A percentile compares a stretch with the other conserved stretches of the same genome.
phyloP scores from a whole-genome alignment of 202 grass and related monocot species.

The Setaria viridis region DNA sequence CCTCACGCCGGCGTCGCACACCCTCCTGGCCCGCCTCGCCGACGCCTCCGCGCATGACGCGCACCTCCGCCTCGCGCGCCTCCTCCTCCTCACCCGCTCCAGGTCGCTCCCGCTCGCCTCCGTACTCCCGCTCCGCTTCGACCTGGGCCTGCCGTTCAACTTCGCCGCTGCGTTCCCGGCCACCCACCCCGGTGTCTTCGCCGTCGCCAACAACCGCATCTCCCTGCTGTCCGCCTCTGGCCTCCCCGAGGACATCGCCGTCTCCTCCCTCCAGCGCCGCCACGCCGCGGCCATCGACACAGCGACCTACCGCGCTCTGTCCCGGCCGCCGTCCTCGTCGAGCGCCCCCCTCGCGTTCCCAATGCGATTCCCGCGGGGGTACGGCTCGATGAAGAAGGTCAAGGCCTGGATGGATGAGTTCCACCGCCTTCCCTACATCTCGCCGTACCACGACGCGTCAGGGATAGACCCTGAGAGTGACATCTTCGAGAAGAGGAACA shows the following conservation, averaged over 20 bases:
- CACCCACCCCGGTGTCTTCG: constrained; percentile 63
- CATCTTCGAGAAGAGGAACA: constrained; percentile 94
- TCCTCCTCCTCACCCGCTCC: constrained; percentile 79
- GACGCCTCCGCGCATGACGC: constrained; percentile 59
- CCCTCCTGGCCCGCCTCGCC: constrained; percentile 54
- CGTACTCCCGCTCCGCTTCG: constrained; percentile 79
- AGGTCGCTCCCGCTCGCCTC: constrained; percentile 68
- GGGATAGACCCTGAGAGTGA: constrained; percentile 89
- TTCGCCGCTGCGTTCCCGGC: constrained; percentile 63
- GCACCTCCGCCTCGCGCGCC: constrained; percentile 77
- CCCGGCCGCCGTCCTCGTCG: constrained; percentile 66
- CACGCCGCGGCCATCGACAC: constrained; percentile 51
- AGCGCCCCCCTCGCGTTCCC: constrained; percentile 82
- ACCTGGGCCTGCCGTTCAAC: constrained; percentile 80
- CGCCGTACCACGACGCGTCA: constrained; percentile 78
- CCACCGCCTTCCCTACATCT: constrained; percentile 90
- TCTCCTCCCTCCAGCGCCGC: constrained; percentile 76
- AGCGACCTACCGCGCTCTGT: constrained; percentile 70
- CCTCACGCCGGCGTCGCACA: constrained; percentile 66
- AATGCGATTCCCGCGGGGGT: constrained; percentile 90
- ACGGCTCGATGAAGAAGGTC: constrained; percentile 95
- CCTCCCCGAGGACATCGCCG: constrained; percentile 58
- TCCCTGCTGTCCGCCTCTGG: constrained; percentile 40
- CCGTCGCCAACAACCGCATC: constrained; percentile 64
- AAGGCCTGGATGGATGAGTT: constrained; percentile 97